These are phyloP conservation scores for Candida odintsovae DNA, from an alignment of 805 yeast genomes.

Conservation along the genomic window DNA sequence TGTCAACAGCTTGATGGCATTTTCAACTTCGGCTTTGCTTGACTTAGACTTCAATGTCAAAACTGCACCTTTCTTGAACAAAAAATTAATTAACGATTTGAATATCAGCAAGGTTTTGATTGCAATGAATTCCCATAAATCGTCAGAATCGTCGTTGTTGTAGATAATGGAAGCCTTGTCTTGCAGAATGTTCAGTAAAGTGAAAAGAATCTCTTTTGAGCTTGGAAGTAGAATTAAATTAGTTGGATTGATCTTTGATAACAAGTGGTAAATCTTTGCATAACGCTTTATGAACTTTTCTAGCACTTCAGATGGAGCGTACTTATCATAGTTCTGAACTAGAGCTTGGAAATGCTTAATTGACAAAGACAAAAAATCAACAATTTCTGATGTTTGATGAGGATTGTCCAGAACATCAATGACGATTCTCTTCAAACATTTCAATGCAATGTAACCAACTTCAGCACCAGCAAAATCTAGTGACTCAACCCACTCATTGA, in stretches of 20 bases:
- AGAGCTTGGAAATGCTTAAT: conserved; percentile 56
- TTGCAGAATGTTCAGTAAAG: conserved; percentile 55
- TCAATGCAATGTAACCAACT: conserved; percentile 71
- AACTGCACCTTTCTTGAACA: conserved; percentile 62
- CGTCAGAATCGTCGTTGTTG: conserved; percentile 45
- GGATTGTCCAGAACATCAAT: conserved; percentile 74
- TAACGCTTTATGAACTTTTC: conserved; percentile 70
- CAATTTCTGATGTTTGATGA: conserved; percentile 50
- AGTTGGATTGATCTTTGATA: conserved; percentile 58
- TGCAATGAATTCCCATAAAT: conserved; percentile 71
- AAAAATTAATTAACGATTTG: conserved; percentile 56
- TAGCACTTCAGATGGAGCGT: conserved; percentile 34
- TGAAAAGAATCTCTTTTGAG: conserved; percentile 53
- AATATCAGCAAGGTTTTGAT: conserved; percentile 61
- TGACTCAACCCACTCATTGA: conserved; percentile 55
- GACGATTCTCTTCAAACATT: conserved; percentile 65
- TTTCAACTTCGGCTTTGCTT: conserved; percentile 58
- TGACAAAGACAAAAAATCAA: conserved; percentile 53
- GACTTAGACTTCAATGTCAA: conserved; percentile 53
- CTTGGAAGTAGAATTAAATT: conserved; percentile 65
- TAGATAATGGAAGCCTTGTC: conserved; percentile 63
- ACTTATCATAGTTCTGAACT: conserved; percentile 46
- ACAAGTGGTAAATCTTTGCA: conserved; percentile 62
- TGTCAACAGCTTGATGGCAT: conserved; percentile 48
- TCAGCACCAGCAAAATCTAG: conserved; percentile 52